phyloP scores from a whole-genome alignment of 441 rosid species.

The Adansonia rubrostipa region DNA sequence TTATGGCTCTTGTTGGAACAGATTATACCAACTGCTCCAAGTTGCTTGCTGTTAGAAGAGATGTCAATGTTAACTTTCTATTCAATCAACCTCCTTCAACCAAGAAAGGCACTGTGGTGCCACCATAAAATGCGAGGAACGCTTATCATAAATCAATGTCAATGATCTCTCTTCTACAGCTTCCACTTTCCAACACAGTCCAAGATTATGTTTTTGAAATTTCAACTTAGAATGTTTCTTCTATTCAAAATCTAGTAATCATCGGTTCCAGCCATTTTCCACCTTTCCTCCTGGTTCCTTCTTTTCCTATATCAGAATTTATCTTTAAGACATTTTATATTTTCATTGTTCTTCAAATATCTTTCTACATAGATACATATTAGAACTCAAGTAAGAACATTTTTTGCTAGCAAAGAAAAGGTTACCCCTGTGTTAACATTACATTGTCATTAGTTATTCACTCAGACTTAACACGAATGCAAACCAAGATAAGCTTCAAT shows the following conservation, averaged over 20 bases:
- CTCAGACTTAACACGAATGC: not conserved
- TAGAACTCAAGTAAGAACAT: not conserved
- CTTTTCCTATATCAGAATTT: constrained; percentile 17
- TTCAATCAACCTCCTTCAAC: not conserved
- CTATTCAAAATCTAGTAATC: constrained; percentile 11
- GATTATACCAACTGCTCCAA: constrained; percentile 12
- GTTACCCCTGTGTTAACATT: not conserved
- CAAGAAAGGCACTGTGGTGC: not conserved
- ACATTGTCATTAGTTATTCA: constrained; percentile 7
- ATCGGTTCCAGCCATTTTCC: constrained; percentile 7
- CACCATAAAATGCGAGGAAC: not conserved
- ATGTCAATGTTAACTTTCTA: not conserved
- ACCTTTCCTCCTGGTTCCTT: constrained; percentile 1
- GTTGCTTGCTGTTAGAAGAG: constrained; percentile 11
- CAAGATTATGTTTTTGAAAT: constrained; percentile 13
- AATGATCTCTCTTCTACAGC: constrained; percentile 3
- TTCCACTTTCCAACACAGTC: constrained; percentile 1
- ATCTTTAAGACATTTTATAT: not conserved
- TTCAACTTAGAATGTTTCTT: constrained; percentile 5
- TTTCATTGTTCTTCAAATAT: constrained; percentile 9
- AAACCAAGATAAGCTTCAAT: not conserved
- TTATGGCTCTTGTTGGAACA: constrained; percentile 16
- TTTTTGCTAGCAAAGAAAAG: constrained; percentile 15
- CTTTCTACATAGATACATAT: not conserved
- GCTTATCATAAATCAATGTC: not conserved